These are phyloP conservation scores for Tuber borchii DNA, from an alignment of 495 filamentous ascomycete species.

Conservation along the genomic window DNA sequence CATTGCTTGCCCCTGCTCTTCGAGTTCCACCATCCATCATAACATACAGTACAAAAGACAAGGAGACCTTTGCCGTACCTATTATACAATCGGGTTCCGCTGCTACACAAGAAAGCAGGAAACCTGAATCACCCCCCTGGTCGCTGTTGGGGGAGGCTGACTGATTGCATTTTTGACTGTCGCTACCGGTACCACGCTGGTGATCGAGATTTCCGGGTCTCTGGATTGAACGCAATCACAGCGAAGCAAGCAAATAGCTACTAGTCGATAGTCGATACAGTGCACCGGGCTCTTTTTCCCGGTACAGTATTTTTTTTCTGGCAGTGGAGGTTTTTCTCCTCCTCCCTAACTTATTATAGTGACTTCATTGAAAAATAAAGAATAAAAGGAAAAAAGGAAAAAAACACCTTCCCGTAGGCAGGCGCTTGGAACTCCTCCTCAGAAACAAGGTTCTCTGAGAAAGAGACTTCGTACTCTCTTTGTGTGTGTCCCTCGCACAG, in stretches of 20 bases:
- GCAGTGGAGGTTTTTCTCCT: background rate
- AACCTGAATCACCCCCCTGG: background rate
- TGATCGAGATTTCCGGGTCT: background rate
- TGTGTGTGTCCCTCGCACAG: slow-evolving; percentile 21
- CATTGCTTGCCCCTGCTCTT: background rate
- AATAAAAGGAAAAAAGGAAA: too few species aligned
- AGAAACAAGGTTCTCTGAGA: background rate
- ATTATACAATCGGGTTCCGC: background rate
- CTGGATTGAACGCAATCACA: background rate
- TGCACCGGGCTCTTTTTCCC: background rate
- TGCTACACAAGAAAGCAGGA: background rate
- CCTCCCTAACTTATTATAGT: background rate
- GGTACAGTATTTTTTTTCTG: too few species aligned
- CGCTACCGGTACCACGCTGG: background rate
- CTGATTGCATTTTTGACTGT: background rate
- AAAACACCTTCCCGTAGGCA: background rate
- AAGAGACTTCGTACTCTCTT: background rate
- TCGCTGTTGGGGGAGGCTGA: background rate
- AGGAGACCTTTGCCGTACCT: background rate
- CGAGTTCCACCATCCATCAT: background rate
- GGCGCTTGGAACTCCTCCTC: background rate
- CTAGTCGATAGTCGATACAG: background rate
- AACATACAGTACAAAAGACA: background rate
- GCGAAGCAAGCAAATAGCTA: background rate
- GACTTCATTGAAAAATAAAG: background rate